Conservation (phyloP, 106 monocot species). For the Dendrobium officinale region DNA sequence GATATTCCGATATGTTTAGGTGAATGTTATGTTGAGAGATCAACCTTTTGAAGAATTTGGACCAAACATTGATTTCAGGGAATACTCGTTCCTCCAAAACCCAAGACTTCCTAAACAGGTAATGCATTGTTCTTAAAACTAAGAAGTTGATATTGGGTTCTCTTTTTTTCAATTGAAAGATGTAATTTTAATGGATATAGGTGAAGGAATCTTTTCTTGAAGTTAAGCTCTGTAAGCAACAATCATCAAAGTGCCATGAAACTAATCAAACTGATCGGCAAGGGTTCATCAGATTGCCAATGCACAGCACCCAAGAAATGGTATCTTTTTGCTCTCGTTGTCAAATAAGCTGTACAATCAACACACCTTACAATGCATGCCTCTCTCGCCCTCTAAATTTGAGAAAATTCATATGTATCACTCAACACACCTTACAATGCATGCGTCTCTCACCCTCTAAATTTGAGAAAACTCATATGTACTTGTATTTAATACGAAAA, state of each 20-base stretch:
- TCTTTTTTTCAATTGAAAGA: neutral
- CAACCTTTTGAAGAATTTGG: slow-evolving; percentile 74
- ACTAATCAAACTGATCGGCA: slow-evolving; percentile 22
- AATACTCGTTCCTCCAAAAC: slow-evolving; percentile 83
- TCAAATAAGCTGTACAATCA: neutral
- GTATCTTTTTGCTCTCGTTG: slow-evolving; percentile 22
- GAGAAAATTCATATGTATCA: too few species aligned
- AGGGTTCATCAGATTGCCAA: slow-evolving; percentile 46
- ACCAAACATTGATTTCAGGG: slow-evolving; percentile 69
- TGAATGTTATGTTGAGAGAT: slow-evolving; percentile 59
- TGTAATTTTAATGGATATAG: slow-evolving; percentile 26
- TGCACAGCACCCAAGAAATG: slow-evolving; percentile 57
- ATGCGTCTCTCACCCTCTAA: too few species aligned
- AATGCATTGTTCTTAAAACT: neutral
- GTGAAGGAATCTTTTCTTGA: slow-evolving; percentile 74
- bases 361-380: neutral
- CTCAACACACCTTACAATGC: neutral
- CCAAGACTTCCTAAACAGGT: slow-evolving; percentile 57
- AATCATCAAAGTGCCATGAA: slow-evolving; percentile 27
- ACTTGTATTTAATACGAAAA: too few species aligned
- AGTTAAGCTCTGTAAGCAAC: slow-evolving; percentile 52
- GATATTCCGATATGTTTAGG: slow-evolving; percentile 24
- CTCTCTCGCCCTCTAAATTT: too few species aligned
- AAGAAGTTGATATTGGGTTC: neutral
- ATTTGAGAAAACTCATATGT: too few species aligned